Evolutionary conservation across 2,329 filamentous ascomycete species (phyloP).

Genomic region (Xylaria sp.): DNA sequence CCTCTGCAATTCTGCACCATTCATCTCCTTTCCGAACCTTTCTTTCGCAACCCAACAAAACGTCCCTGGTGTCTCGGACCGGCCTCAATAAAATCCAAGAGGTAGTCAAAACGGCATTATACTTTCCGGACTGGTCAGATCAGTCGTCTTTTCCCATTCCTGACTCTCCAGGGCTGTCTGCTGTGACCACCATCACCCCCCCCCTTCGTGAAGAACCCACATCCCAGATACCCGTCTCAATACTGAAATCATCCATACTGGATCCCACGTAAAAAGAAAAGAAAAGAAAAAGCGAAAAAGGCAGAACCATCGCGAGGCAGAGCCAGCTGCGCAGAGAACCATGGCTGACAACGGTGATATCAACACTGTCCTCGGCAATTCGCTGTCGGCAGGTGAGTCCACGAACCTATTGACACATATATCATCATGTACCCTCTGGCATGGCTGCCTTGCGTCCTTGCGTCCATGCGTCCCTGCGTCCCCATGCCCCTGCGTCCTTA

Average conservation of each 20-base stretch:
- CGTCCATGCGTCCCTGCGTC: no score
- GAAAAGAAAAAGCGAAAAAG: not conserved
- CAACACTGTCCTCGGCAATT: slow-evolving; percentile 96
- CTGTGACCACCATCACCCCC: not conserved
- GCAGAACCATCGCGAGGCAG: no score
- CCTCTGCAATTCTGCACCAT: slow-evolving; percentile 33
- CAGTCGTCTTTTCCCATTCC: not conserved
- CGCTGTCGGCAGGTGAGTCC: slow-evolving; percentile 85
- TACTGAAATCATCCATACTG: slow-evolving; percentile 19
- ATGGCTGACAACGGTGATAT: slow-evolving; percentile 81
- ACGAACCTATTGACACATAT: not conserved
- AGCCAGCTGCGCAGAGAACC: slow-evolving; percentile 42
- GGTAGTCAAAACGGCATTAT: not conserved
- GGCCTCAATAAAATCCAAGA: slow-evolving; percentile 22
- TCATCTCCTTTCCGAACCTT: slow-evolving; percentile 31
- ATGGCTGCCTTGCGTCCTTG: slow-evolving; percentile 14
- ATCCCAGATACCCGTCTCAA: slow-evolving; percentile 8
- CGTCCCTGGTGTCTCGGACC: slow-evolving; percentile 27
- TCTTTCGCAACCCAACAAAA: slow-evolving; percentile 26
- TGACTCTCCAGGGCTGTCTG: not conserved
- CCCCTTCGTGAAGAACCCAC: slow-evolving; percentile 13
- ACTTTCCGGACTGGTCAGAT: not conserved
- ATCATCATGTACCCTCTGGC: not conserved
- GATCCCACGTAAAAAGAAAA: slow-evolving; percentile 14
- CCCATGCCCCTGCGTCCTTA: no score